These are phyloP conservation scores for Pittosporum tobira DNA, from an alignment of 129 eudicot species.

Conservation along the genomic window DNA sequence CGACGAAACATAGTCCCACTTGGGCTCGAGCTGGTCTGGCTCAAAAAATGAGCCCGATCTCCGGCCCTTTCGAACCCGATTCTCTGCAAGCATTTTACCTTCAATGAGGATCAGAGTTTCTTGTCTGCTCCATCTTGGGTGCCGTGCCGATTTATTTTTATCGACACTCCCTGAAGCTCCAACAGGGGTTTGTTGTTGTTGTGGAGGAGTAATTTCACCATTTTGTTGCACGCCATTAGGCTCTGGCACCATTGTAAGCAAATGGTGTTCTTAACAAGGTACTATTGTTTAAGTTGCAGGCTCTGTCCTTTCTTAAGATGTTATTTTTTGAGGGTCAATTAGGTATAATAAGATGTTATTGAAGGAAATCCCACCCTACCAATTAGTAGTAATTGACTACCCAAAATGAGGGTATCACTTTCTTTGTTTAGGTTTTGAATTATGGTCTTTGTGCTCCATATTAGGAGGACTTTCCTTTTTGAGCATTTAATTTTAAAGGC, in stretches of 20 bases:
- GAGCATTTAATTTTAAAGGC: background rate
- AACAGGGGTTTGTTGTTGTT: conserved; percentile 18
- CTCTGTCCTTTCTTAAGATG: too few species aligned
- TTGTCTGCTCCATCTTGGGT: conserved; percentile 73
- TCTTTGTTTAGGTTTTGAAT: conserved; percentile 20
- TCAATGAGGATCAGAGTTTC: conserved; percentile 67
- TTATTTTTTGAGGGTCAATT: conserved; percentile 2
- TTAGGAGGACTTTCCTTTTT: conserved; percentile 3
- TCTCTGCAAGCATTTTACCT: conserved; percentile 63
- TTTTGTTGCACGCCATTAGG: conserved; percentile 23
- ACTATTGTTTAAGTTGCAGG: too few species aligned
- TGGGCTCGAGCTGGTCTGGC: conserved; percentile 51
- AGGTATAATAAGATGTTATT: conserved; percentile 12
- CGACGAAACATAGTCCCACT: conserved; percentile 69
- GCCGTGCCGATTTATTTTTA: conserved; percentile 45
- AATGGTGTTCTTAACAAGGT: conserved; percentile 6
- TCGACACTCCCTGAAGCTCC: conserved; percentile 31
- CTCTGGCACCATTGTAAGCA: conserved; percentile 31
- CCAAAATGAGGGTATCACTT: conserved; percentile 29
- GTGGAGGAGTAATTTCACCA: conserved; percentile 16
- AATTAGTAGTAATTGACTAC: conserved; percentile 23
- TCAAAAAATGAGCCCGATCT: conserved; percentile 42
- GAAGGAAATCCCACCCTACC: conserved; percentile 18
- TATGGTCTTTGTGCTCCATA: conserved; percentile 13
- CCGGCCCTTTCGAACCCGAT: conserved; percentile 54